Percentiles rank a stretch among this genome's conserved stretches.
Evolutionary conservation across 2,329 filamentous ascomycete genomes (phyloP).

Genomic region (Aspergillus quadricinctus): DNA sequence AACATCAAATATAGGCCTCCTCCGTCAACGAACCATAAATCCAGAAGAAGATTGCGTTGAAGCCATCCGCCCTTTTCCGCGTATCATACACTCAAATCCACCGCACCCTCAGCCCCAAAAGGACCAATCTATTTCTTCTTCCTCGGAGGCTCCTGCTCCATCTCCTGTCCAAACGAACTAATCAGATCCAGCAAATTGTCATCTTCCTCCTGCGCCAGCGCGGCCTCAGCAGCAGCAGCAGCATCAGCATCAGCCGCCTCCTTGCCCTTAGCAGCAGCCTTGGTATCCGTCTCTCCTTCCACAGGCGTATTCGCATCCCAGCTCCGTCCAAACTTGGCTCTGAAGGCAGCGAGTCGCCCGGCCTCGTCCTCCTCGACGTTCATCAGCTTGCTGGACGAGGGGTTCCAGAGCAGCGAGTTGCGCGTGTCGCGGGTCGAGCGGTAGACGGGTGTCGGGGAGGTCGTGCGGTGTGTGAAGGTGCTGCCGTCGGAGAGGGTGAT

Average conservation of each 20-base stretch:
- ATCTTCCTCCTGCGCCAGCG: constrained; percentile 43
- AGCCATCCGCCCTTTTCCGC: not conserved
- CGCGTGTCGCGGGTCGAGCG: constrained; percentile 73
- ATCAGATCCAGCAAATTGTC: constrained; percentile 57
- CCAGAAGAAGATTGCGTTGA: not conserved
- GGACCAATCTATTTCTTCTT: constrained; percentile 25
- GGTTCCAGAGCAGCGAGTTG: constrained; percentile 90
- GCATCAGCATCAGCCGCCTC: constrained; percentile 25
- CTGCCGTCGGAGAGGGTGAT: constrained; percentile 88
- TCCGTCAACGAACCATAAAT: not conserved
- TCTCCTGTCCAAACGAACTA: constrained; percentile 45
- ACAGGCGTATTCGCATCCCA: constrained; percentile 61
- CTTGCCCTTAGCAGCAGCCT: constrained; percentile 10
- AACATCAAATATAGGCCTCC: not conserved
- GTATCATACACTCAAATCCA: constrained; percentile 15
- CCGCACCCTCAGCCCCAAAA: not conserved
- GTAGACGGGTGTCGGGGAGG: constrained; percentile 53
- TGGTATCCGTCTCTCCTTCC: constrained; percentile 26
- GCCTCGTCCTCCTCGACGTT: constrained; percentile 96
- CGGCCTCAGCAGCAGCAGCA: constrained; percentile 42
- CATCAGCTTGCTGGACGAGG: constrained; percentile 69
- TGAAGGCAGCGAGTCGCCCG: constrained; percentile 79
- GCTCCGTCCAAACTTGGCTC: constrained; percentile 73
- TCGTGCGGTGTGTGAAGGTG: constrained; percentile 58
- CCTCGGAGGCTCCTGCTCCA: constrained; percentile 30